These are phyloP conservation scores for Apophysomyces trapeziformis DNA, from an alignment of 371 early-diverging fungal species.

Conservation along the genomic window DNA sequence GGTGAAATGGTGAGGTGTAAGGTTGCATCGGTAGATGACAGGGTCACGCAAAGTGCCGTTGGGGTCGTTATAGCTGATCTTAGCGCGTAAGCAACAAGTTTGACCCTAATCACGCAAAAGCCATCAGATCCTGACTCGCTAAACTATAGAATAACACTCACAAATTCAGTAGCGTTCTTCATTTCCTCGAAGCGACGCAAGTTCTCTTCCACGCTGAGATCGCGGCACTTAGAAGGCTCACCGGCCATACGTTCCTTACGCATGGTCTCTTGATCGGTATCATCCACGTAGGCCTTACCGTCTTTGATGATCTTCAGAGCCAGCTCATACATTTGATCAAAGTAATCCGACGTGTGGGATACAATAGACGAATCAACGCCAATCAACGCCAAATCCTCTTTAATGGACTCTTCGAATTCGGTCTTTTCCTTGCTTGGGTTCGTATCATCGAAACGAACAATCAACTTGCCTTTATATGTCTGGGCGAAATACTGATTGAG, in stretches of 20 bases:
- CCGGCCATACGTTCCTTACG: conserved; percentile 92
- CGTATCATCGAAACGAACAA: conserved; percentile 99
- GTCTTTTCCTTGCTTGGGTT: conserved; percentile 98
- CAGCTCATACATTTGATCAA: conserved; percentile 87
- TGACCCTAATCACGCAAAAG: conserved; percentile 55
- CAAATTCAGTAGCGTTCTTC: conserved; percentile 86
- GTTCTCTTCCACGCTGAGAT: conserved; percentile 89
- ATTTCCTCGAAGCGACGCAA: conserved; percentile 94
- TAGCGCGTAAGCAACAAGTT: conserved; percentile 96
- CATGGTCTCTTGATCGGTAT: conserved; percentile 94
- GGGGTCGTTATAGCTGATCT: conserved; percentile 91
- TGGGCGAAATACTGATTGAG: conserved; percentile 98
- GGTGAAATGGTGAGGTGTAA: conserved; percentile 94
- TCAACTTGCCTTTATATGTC: conserved; percentile 90
- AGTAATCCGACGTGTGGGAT: conserved; percentile 97
- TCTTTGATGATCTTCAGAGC: conserved; percentile 90
- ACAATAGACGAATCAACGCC: conserved; percentile 85
- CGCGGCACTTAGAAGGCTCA: conserved; percentile 88
- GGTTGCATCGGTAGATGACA: conserved; percentile 97
- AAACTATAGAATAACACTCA: conserved; percentile 22
- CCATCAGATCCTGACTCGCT: not conserved
- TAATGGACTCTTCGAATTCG: conserved; percentile 95
- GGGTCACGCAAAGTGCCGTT: conserved; percentile 99
- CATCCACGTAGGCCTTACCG: conserved; percentile 97
- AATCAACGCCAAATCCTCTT: conserved; percentile 88